Conservation (phyloP, 139 green algal genomes). For the Picochlorum sp. region DNA sequence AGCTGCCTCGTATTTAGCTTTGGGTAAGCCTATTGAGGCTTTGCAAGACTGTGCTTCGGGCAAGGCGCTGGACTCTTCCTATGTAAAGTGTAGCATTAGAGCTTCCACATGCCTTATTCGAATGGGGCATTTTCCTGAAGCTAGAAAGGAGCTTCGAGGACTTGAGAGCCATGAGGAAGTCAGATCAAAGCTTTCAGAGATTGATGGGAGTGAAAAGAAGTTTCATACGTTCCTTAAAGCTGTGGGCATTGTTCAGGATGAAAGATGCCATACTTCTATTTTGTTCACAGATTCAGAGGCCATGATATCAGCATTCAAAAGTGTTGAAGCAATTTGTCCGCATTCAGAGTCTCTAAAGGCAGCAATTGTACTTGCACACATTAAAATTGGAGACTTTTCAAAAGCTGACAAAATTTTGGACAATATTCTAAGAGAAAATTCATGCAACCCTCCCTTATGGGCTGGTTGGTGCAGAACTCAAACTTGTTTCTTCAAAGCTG, state of each 20-base stretch:
- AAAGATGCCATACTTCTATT: slow-evolving; percentile 8
- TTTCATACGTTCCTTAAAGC: not conserved
- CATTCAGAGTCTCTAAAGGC: not conserved
- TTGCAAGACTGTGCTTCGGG: slow-evolving; percentile 23
- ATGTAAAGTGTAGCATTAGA: slow-evolving; percentile 21
- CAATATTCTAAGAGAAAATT: not conserved
- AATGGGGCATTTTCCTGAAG: slow-evolving; percentile 11
- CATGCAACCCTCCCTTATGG: slow-evolving; percentile 4
- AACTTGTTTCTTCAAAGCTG: slow-evolving; percentile 15
- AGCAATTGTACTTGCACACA: not conserved
- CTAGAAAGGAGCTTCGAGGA: slow-evolving; percentile 11
- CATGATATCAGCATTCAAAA: slow-evolving; percentile 3
- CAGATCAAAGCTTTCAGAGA: not conserved
- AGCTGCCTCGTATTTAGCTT: slow-evolving; percentile 15
- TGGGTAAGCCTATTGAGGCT: slow-evolving; percentile 16
- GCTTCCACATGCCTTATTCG: slow-evolving; percentile 27
- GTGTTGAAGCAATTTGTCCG: not conserved
- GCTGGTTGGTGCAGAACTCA: slow-evolving; percentile 17
- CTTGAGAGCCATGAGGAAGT: not conserved
- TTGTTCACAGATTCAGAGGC: not conserved
- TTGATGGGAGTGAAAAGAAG: not conserved
- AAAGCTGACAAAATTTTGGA: slow-evolving; percentile 1
- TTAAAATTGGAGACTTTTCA: not conserved
- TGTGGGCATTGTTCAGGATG: not conserved
- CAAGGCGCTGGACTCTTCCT: slow-evolving; percentile 10